Evolutionary conservation across 1,284 basidiomycete species (phyloP), one percentile per base, ranked within the genome.

Genomic region (Blastosporella zonata): DNA sequence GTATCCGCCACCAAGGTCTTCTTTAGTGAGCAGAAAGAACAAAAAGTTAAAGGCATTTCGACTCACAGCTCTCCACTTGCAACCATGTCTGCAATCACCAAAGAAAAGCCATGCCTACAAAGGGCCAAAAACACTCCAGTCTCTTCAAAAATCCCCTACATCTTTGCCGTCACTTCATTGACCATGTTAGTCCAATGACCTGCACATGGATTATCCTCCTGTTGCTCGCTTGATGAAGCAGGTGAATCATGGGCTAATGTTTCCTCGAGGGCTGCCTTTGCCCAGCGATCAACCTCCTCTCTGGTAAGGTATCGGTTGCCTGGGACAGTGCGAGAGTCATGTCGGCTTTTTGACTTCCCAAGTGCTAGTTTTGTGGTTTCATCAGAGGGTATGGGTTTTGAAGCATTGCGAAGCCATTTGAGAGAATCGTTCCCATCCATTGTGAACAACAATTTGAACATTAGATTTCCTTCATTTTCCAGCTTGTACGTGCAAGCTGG

Each of bases 391-490:
- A 13, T 6, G 29, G 15, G 4, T 15, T 20, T 48, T 37, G 13
- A 25, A 27, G 21, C 37, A 46, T 6, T 9, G 2, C n/a, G 25
- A 54, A 58, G 17, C 0, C 25, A 53, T 31, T 66, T 66, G 8
- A 68, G 50, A 1, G 66, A 68, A 47, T 67, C 61, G 45, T 67
- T 66, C 3, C 68, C 68, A 49, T 72, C 69, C 48, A 67, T 59
- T 0, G 58, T 59, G 15, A 59, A 33, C 0, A 67, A 43, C 39
- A 58, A 54, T 1, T 45, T 39, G 43, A 62, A 59, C 1, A 36
- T 25, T 1, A 68, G 56, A 0, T 20, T 12, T 1, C 47, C 52
- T 49, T 67, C 61, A 12, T 53, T 55, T 10, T 56, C 39, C 1
- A 62, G 47, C 35, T 56, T 53, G 50, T 66, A 66, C 0, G 52